phyloP scores from a whole-genome alignment of 2,329 filamentous ascomycete species.

The Colletotrichum liaoningense region DNA sequence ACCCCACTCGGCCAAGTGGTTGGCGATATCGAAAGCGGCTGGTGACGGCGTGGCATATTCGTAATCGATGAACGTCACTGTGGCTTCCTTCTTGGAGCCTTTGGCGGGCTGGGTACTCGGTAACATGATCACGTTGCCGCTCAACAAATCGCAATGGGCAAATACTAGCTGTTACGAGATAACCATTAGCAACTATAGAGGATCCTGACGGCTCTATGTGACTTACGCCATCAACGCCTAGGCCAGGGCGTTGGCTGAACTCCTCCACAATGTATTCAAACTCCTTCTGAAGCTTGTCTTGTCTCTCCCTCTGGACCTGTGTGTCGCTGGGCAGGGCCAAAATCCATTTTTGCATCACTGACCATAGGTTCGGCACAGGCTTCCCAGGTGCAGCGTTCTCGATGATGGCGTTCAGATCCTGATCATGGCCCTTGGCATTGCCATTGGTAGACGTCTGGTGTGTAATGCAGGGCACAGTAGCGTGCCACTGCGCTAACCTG shows the following conservation, averaged over 20 bases:
- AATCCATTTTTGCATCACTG: conserved; percentile 96
- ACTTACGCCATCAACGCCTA: conserved; percentile 80
- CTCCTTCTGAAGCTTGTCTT: conserved; percentile 78
- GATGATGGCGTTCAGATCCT: conserved; percentile 51
- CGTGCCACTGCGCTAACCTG: conserved; percentile 93
- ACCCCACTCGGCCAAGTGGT: conserved; percentile 98
- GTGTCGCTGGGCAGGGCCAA: conserved; percentile 82
- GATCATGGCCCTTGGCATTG: conserved; percentile 48
- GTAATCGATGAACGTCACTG: conserved; percentile 94
- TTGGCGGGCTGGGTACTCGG: conserved; percentile 53
- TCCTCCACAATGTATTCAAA: conserved; percentile 75
- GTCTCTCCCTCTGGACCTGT: conserved; percentile 74
- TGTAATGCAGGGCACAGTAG: conserved; percentile 70
- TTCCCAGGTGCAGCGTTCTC: conserved; percentile 71
- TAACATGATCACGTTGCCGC: conserved; percentile 93
- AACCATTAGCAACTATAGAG: conserved; percentile 9
- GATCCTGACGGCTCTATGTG: conserved; percentile 9
- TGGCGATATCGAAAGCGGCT: conserved; percentile 94
- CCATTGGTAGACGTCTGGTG: conserved; percentile 46
- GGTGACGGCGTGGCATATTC: conserved; percentile 96
- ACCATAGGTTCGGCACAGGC: conserved; percentile 90
- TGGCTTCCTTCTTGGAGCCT: conserved; percentile 54
- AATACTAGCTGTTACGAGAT: conserved; percentile 76
- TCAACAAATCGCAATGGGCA: conserved; percentile 95
- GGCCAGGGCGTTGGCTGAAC: conserved; percentile 80